Conservation (phyloP, 768 basidiomycete genomes). For the Leccinellum luteum region DNA sequence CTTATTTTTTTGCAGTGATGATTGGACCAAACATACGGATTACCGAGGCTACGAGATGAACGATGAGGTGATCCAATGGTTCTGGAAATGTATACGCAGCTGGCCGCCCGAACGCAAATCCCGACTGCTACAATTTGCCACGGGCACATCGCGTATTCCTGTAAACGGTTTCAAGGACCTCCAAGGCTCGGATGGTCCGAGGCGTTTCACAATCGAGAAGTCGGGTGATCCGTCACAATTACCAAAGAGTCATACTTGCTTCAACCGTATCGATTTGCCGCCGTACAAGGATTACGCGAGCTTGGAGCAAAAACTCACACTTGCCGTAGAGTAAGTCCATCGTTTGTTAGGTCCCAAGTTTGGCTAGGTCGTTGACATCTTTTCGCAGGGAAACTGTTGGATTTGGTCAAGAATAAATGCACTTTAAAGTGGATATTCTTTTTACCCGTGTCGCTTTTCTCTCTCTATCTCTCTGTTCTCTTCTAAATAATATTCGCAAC, state of each 20-base stretch:
- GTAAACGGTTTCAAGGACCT: conserved; percentile 99
- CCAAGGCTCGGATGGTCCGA: conserved; percentile 95
- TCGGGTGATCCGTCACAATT: conserved; percentile 94
- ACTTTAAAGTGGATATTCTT: conserved; percentile 5
- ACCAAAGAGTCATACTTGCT: conserved; percentile 96
- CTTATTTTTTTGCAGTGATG: conserved; percentile 56
- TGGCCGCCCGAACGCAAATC: conserved; percentile 99
- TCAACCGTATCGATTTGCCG: conserved; percentile 96
- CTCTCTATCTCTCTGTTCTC: not conserved
- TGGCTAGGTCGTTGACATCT: conserved; percentile 15
- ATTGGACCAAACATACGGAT: conserved; percentile 99
- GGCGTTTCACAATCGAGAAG: conserved; percentile 98
- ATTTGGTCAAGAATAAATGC: conserved; percentile 84
- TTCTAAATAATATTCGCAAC: not conserved
- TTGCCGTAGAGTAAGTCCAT: conserved; percentile 83
- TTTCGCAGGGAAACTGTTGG: conserved; percentile 80
- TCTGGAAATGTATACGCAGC: conserved; percentile 98
- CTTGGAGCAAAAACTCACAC: conserved; percentile 90
- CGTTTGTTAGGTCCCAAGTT: not conserved
- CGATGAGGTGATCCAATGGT: conserved; percentile 98
- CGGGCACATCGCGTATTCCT: conserved; percentile 94
- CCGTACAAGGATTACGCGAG: conserved; percentile 95
- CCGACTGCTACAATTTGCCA: conserved; percentile 92
- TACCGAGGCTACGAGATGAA: conserved; percentile 95
- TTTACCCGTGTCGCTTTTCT: conserved; percentile 8